Base-by-base conservation (phyloP, 257 asterid genomes). In the Phtheirospermum japonicum region DNA sequence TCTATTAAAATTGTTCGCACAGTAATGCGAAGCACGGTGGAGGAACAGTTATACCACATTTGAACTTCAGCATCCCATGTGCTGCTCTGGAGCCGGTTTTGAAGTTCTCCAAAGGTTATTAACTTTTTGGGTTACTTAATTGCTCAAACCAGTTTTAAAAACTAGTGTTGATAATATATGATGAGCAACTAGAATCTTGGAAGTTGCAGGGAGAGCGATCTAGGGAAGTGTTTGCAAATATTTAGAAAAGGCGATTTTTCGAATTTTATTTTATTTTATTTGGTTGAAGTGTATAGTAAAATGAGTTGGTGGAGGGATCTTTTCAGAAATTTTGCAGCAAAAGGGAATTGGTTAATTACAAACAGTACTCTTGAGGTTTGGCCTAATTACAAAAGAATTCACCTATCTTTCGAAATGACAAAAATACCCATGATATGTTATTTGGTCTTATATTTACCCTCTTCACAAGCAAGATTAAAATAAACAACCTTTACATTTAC, bases 11-110 rank as follows among this genome's bases (percentile, higher is more conserved):
- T 72, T 43, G 42, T 63, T 50, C 54, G 49, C 53, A 31, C 87
- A 93, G 99, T 83, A 93, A 93, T 62, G 97, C 99, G 17, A 89
- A 86, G 79, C 99, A 93, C 20, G 97, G 97, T 74, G 97, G 97
- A 68, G 97, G 97, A 60, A 81, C 85, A 13, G 87, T 93, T n/a
- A 87, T 93, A 54, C 97, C 97, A 16, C 90, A 89, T 76, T 75
- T 93, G 88, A 93, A 93, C 85, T 93, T 93, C 78, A 89, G 97
- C 92, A 93, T 93, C 40, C 94, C 99, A 8, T 89, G 90, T 61
- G 87, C 91, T 63, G 95, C 99, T 66, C 76, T 93, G 69, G 80
- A 80, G 80, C 96, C 94, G 12, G 70, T 93, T 79, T 77, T 93
- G 79, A 78, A 79, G 71, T 93, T 89, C 76, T 78, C 95, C 62